phyloP scores from a whole-genome alignment of 805 yeast genomes.

The Metschnikowia baotianmanensis region DNA sequence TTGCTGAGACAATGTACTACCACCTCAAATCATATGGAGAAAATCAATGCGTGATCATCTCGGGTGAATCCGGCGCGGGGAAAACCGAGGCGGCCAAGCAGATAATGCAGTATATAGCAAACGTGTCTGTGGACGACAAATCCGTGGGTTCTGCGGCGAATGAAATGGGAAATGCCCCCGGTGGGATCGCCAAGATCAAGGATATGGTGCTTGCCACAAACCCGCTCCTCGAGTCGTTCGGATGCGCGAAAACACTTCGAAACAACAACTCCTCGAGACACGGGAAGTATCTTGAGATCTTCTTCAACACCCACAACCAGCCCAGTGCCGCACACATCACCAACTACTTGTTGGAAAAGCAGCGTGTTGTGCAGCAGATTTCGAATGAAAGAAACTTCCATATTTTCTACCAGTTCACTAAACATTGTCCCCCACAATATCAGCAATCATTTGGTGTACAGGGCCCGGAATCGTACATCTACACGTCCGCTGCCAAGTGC shows the following conservation, averaged over 20 bases:
- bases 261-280: conserved; percentile 89
- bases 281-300: conserved; percentile 90
- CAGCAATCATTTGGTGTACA: conserved; percentile 87
- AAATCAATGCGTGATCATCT: conserved; percentile 94
- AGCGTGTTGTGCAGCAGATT: conserved; percentile 95
- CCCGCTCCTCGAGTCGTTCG: conserved; percentile 86
- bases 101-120: conserved; percentile 95
- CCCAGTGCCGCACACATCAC: conserved; percentile 97
- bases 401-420: conserved; percentile 93
- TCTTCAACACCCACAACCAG: conserved; percentile 69
- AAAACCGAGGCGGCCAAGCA: conserved; percentile 97
- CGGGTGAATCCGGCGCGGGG: conserved; percentile 98
- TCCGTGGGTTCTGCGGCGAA: conserved; percentile 20
- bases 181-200: conserved; percentile 74
- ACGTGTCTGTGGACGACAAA: conserved; percentile 63
- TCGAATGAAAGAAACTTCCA: conserved; percentile 93
- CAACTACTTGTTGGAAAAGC: conserved; percentile 89
- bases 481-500: conserved; percentile 85
- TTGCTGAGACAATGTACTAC: conserved; percentile 96
- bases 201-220: conserved; percentile 98
- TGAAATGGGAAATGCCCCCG: conserved; percentile 24
- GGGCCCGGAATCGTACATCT: conserved; percentile 87
- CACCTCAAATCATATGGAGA: conserved; percentile 92
- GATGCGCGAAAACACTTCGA: conserved; percentile 89
- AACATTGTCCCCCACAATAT: conserved; percentile 81